These are phyloP conservation scores for Collybia mongolica DNA, from an alignment of 768 basidiomycete genomes.

Conservation along the genomic window DNA sequence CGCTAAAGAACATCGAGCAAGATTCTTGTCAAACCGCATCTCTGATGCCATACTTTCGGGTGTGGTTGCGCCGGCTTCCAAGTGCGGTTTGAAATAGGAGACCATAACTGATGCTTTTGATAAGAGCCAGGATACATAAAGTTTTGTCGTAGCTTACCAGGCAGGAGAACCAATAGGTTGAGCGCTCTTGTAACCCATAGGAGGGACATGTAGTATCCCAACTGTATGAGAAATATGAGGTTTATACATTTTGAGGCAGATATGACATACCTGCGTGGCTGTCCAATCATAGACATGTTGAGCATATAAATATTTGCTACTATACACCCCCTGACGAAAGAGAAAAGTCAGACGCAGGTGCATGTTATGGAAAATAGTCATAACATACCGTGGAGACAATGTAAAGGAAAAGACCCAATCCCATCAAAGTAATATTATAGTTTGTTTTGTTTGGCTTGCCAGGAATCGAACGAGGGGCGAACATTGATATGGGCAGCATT, in stretches of 20 bases:
- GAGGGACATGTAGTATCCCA: conserved; percentile 76
- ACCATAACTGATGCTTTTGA: conserved; percentile 48
- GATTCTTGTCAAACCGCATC: conserved; percentile 65
- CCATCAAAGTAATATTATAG: conserved; percentile 75
- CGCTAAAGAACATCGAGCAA: conserved; percentile 63
- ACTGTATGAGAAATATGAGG: conserved; percentile 27
- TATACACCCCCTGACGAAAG: conserved; percentile 56
- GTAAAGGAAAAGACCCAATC: conserved; percentile 60
- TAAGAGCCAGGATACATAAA: background rate
- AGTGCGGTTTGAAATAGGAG: conserved; percentile 56
- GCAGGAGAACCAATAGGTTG: conserved; percentile 66
- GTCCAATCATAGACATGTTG: conserved; percentile 72
- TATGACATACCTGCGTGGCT: conserved; percentile 44
- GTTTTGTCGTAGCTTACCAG: conserved; percentile 43
- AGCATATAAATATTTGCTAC: conserved; percentile 77
- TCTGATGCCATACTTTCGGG: conserved; percentile 54
- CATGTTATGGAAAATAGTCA: background rate
- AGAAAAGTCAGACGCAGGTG: conserved; percentile 1
- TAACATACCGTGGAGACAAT: conserved; percentile 60
- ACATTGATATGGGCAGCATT: conserved; percentile 66
- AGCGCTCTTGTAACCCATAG: conserved; percentile 64
- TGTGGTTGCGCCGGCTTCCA: conserved; percentile 14
- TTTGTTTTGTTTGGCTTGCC: conserved; percentile 46
- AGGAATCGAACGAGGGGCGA: conserved; percentile 54
- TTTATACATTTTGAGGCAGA: background rate